These are phyloP conservation scores for Cordyceps javanica DNA, from an alignment of 2,329 filamentous ascomycete species.

Conservation along the genomic window DNA sequence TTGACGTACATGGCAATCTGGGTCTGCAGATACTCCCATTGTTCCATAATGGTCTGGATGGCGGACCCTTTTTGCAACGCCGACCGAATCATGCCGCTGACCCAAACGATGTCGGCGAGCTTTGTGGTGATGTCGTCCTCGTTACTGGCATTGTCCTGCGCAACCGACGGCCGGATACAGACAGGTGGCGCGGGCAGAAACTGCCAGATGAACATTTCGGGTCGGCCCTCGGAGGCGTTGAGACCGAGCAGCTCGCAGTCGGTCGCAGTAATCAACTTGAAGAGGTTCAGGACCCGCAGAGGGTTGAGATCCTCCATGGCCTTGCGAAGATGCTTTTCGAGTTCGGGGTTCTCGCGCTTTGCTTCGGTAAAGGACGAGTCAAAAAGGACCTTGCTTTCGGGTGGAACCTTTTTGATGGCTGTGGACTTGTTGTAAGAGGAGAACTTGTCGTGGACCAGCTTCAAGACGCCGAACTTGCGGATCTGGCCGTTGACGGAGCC, in stretches of 20 bases:
- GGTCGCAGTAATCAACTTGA: conserved; percentile 75
- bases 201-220: conserved; percentile 98
- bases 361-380: conserved; percentile 80
- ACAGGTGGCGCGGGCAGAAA: conserved; percentile 91
- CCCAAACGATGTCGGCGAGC: conserved; percentile 91
- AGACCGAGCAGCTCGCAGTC: conserved; percentile 91
- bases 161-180: conserved; percentile 88
- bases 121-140: conserved; percentile 97
- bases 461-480: conserved; percentile 85
- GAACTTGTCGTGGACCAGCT: conserved; percentile 92
- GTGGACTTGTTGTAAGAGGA: conserved; percentile 82
- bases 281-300: conserved; percentile 79
- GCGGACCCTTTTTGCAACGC: conserved; percentile 78
- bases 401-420: conserved; percentile 75
- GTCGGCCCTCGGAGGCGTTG: conserved; percentile 77
- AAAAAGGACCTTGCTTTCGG: conserved; percentile 75
- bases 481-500: conserved; percentile 82
- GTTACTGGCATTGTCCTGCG: conserved; percentile 86
- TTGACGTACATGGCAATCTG: conserved; percentile 98
- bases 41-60: conserved; percentile 88
- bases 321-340: conserved; percentile 87
- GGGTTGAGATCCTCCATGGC: conserved; percentile 94
- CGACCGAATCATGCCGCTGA: conserved; percentile 79
- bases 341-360: conserved; percentile 68
- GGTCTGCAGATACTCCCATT: conserved; percentile 94